Base-by-base conservation (phyloP, 2,329 filamentous ascomycete species). In the Colletotrichum liriopes region DNA sequence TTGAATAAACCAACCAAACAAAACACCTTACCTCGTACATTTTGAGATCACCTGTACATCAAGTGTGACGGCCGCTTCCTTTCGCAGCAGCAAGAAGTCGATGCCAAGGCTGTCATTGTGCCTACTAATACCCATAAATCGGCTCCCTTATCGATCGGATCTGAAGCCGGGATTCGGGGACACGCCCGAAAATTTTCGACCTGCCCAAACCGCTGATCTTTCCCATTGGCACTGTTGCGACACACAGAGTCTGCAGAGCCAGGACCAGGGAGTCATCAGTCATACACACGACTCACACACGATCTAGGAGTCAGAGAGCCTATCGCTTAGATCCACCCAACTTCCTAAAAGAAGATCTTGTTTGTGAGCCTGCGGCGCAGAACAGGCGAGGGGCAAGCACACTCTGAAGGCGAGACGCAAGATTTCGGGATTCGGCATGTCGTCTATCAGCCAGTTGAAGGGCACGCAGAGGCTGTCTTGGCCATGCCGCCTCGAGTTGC, bases 121-220 rank as follows among this genome's bases (percentile, higher is more conserved):
- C 23, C 37, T 49, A 60, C 60, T 61, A 56, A 70, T 72, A 59
- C 66, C 54, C 49, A 41, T 54, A 59, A 49, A 39, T 18, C 63
- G 20, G 16, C 69, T 54, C 32, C n/a, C 70, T 72, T 72, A 70
- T 72, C 70, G 62, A 64, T 64, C 61, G 69, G 63, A 29, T 60
- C 47, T 58, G 65, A 54, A 55, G 70, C 61, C 70, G 70, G 45
- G 63, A 43, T 54, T 72, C 70, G 70, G 70, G 41, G 49, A 60
- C 37, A 41, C 47, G 47, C 56, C 70, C 70, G 70, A 72, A 47
- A 45, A 1, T 37, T 64, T 61, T 65, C 60, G 39, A 63, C 69
- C 65, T 70, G 51, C 58, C 45, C 12, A 47, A 69, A 52, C 45
- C 49, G 69, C 65, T 54, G 59, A 72, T 69, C 59, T 47, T 43